Base-by-base conservation (phyloP, 139 green algal genomes). In the Coelastrella sp. region DNA sequence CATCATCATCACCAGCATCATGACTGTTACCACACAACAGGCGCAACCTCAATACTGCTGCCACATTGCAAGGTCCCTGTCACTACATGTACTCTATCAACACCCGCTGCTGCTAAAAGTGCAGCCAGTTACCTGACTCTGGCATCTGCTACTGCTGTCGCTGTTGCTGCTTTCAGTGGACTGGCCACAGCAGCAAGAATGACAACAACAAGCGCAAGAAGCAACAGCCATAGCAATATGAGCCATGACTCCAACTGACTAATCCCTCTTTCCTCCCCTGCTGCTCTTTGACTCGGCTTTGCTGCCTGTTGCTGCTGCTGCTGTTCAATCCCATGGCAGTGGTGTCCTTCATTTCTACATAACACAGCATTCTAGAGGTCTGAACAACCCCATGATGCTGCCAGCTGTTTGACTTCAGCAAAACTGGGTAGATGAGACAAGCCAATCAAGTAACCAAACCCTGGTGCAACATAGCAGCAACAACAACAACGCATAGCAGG, bases 261-360 rank as follows among this genome's bases (percentile, higher is more conserved):
- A n/a, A n/a, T n/a, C n/a, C n/a, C n/a, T n/a, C n/a, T n/a, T n/a
- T n/a, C n/a, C n/a, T n/a, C n/a, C n/a, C n/a, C n/a, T n/a, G n/a
- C n/a, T n/a, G n/a, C n/a, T n/a, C n/a, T n/a, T n/a, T n/a, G n/a
- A n/a, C n/a, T n/a, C n/a, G n/a, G n/a, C n/a, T n/a, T n/a, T 9
- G 19, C 63, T 64, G 75, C 78, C 40, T 2, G 8, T 53, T 8
- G 8, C 60, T 63, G 74, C 74, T 81, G 62, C 59, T 62, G 40
- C 64, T 13, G 40, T 43, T 2, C 27, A 83, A 5, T 19, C 63
- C 23, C 75, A 79, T 27, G 50, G 38, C 23, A 85, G 79, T n/a
- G 85, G 81, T 35, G 92, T 82, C 8, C 86, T 82, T 91, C 91
- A 94, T 91, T 94, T 94, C 85, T n/a, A n/a, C n/a, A n/a, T n/a